Base-by-base conservation (phyloP, 1,284 basidiomycete species). In the Boletus calvinii region DNA sequence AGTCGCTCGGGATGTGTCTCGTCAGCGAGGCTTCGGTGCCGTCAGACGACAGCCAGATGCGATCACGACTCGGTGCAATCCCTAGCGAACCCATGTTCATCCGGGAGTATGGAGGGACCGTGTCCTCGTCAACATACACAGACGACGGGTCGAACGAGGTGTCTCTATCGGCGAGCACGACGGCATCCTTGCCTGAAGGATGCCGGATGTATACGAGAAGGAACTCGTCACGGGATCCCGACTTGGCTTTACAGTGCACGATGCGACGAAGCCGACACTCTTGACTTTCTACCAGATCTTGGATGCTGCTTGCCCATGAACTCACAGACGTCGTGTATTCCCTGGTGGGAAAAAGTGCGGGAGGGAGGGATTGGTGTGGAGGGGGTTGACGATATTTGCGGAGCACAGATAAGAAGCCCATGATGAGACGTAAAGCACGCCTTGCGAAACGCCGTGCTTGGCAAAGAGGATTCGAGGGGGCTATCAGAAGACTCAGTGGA, bases 201-300 rank as follows among this genome's bases (percentile, higher is more conserved):
- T 60, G 55, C 13, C 43, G 44, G 13, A 58, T 20, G 26, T 46
- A 47, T 10, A 60, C 48, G 22, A 60, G 46, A 8, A 58, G 26
- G n/a, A 60, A 60, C 26, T 58, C 58, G 34, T 48, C 43, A 12
- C 22, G 44, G 3, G 46, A 37, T 22, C 48, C 34, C 2, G 35
- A 45, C 9, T 20, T 53, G 12, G 37, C 32, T 13, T 50, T 49
- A 24, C 51, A 60, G 17, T 60, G 59, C 11, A 55, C 46, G 50
- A 60, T 45, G 26, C 48, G 53, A 20, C 49, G 43, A 29, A 60
- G 24, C 13, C 59, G 59, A 39, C 50, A 60, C 4, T 26, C 35
- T 4, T 39, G 31, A 32, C 35, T 49, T 10, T 55, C 46, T 13
- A 11, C 11, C 10, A 58, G 40, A n/a, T 41, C 34, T 17, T 41